These are phyloP conservation scores for Furcasterigmium sp. DNA, from an alignment of 2,329 filamentous ascomycete species.

Conservation along the genomic window DNA sequence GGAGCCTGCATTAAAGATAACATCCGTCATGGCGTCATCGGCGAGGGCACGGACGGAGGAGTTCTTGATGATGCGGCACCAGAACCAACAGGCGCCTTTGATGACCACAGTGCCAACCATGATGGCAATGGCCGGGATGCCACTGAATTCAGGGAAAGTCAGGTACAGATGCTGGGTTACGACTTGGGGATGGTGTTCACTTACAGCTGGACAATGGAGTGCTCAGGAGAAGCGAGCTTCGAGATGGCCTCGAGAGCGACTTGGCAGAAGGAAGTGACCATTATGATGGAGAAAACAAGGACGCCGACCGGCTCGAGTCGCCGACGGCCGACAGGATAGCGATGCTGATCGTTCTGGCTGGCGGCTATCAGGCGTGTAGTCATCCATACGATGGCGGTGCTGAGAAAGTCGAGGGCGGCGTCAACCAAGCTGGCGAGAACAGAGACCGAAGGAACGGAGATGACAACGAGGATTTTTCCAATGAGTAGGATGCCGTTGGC, in stretches of 20 bases:
- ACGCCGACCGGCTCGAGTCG: conserved; percentile 73
- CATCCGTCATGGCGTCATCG: conserved; percentile 60
- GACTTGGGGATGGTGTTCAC: conserved; percentile 11
- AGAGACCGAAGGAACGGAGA: conserved; percentile 75
- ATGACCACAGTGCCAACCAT: conserved; percentile 79
- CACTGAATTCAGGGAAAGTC: conserved; percentile 23
- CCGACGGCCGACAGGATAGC: conserved; percentile 72
- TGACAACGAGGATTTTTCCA: conserved; percentile 71
- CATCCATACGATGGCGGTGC: conserved; percentile 74
- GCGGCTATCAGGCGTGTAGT: conserved; percentile 65
- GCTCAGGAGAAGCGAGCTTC: conserved; percentile 55
- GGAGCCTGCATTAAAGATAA: conserved; percentile 86
- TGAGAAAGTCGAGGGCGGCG: conserved; percentile 74
- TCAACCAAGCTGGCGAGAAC: conserved; percentile 77
- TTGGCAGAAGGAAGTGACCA: conserved; percentile 81
- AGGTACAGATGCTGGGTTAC: neutral
- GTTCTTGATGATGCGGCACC: conserved; percentile 82
- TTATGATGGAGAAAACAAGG: conserved; percentile 76
- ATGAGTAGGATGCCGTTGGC: conserved; percentile 72
- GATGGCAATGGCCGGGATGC: conserved; percentile 67
- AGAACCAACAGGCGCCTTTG: conserved; percentile 79
- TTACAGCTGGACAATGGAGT: conserved; percentile 63
- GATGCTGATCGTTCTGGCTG: conserved; percentile 65
- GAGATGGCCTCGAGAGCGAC: conserved; percentile 67
- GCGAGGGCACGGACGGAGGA: conserved; percentile 76